A percentile compares a stretch with the other conserved stretches of the same genome.
Evolutionary conservation across 805 yeast genomes (phyloP).

Genomic region (Hanseniaspora guilliermondii): DNA sequence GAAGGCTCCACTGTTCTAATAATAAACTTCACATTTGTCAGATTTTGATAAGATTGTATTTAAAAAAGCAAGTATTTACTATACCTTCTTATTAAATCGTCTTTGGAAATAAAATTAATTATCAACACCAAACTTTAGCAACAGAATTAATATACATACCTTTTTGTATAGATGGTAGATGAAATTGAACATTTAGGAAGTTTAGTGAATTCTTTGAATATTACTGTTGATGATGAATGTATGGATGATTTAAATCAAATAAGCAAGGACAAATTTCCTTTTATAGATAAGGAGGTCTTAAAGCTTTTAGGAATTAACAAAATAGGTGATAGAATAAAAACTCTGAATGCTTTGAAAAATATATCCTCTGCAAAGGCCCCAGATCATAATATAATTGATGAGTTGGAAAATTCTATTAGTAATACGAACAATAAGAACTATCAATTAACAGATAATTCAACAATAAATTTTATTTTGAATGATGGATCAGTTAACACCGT

Average conservation of each 20-base stretch:
- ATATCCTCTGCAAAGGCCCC: constrained; percentile 16
- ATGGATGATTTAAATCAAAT: background rate
- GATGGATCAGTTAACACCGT: constrained; percentile 61
- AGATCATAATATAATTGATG: constrained; percentile 19
- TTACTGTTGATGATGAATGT: background rate
- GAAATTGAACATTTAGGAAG: background rate
- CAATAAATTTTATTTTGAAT: constrained; percentile 57
- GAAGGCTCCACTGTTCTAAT: background rate
- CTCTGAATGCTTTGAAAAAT: constrained; percentile 46
- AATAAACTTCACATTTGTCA: background rate
- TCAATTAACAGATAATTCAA: constrained; percentile 29
- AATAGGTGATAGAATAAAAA: constrained; percentile 70
- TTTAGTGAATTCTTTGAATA: background rate
- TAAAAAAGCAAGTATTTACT: too few relatives aligned
- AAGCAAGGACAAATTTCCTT: constrained; percentile 21
- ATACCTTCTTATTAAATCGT: too few relatives aligned
- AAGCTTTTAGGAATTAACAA: constrained; percentile 61
- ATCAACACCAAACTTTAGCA: background rate
- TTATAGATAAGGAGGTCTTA: constrained; percentile 47
- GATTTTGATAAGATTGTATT: too few relatives aligned
- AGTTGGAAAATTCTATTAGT: constrained; percentile 15
- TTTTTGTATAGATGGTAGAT: background rate
- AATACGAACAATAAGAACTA: constrained; percentile 20
- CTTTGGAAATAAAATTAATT: too few relatives aligned
- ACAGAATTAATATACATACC: background rate